Conservation (phyloP, 192 early-diverging fungal genomes). For the Lunasporangiospora selenospora region DNA sequence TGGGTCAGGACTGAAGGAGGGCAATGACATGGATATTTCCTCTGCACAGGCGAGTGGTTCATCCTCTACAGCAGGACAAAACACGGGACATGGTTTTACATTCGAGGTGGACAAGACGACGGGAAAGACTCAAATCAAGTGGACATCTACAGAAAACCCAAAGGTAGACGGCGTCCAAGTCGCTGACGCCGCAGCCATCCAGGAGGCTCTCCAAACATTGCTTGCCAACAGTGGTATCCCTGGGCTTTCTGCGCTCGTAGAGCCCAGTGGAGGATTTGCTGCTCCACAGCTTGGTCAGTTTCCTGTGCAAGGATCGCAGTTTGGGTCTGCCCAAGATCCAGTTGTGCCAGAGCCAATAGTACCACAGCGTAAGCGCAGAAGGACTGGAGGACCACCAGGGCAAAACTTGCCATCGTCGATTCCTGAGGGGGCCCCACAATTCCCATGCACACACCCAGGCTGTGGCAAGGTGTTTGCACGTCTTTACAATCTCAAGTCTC, state of each 20-base stretch:
- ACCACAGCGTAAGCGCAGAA: constrained; percentile 23
- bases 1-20: too few relatives aligned
- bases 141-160: constrained; percentile 26
- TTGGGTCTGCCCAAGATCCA: constrained; percentile 23
- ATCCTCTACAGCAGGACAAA: too few relatives aligned
- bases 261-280: constrained; percentile 1
- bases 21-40: too few relatives aligned
- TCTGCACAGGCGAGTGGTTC: too few relatives aligned
- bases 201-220: constrained; percentile 27
- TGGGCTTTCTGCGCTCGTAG: constrained; percentile 13
- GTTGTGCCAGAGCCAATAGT: background rate
- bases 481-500: constrained; percentile 77
- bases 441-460: constrained; percentile 37
- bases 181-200: constrained; percentile 15
- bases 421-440: constrained; percentile 47
- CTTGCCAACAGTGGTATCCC: constrained; percentile 18
- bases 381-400: constrained; percentile 12
- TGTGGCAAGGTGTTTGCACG: constrained; percentile 75
- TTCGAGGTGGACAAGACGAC: constrained; percentile 42
- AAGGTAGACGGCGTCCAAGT: constrained; percentile 1
- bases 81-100: constrained; percentile 14
- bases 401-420: constrained; percentile 48
- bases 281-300: constrained; percentile 31
- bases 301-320: constrained; percentile 41
- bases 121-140: constrained; percentile 46